Evolutionary conservation across 2,329 filamentous ascomycete species (phyloP).

Genomic region (Talaromyces marneffei): DNA sequence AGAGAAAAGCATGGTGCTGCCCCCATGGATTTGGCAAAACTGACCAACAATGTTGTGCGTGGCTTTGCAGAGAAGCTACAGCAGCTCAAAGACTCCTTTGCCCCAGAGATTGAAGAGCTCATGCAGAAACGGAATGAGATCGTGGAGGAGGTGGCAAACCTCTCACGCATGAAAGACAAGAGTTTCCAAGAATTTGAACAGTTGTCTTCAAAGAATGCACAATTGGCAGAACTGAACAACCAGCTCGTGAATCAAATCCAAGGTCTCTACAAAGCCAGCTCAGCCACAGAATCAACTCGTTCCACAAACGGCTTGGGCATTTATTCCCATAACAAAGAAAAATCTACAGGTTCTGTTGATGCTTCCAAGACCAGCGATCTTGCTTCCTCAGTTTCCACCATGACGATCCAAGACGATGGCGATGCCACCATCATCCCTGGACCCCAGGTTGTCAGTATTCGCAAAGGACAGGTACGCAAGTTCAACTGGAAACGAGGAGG

Average conservation of each 20-base stretch:
- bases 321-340: slow-evolving; percentile 50
- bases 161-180: slow-evolving; percentile 82
- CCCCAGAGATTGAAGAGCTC: slow-evolving; percentile 72
- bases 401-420: slow-evolving; percentile 58
- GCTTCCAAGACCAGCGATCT: slow-evolving; percentile 45
- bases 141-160: slow-evolving; percentile 74
- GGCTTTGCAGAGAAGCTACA: slow-evolving; percentile 59
- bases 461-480: slow-evolving; percentile 89
- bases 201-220: slow-evolving; percentile 86
- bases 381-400: slow-evolving; percentile 53
- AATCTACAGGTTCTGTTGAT: slow-evolving; percentile 42
- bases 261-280: slow-evolving; percentile 75
- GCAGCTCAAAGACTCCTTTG: slow-evolving; percentile 73
- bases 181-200: slow-evolving; percentile 94
- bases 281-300: slow-evolving; percentile 27
- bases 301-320: slow-evolving; percentile 56
- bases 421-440: slow-evolving; percentile 59
- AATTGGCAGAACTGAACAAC: slow-evolving; percentile 91
- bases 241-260: slow-evolving; percentile 92
- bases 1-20: slow-evolving; percentile 76
- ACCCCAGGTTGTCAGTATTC: slow-evolving; percentile 91
- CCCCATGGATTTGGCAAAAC: slow-evolving; percentile 69
- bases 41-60: slow-evolving; percentile 57
- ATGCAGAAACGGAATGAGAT: slow-evolving; percentile 81
- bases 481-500: slow-evolving; percentile 99